Conservation (phyloP, 2,329 filamentous ascomycete genomes). For the Penicillium sp. region DNA sequence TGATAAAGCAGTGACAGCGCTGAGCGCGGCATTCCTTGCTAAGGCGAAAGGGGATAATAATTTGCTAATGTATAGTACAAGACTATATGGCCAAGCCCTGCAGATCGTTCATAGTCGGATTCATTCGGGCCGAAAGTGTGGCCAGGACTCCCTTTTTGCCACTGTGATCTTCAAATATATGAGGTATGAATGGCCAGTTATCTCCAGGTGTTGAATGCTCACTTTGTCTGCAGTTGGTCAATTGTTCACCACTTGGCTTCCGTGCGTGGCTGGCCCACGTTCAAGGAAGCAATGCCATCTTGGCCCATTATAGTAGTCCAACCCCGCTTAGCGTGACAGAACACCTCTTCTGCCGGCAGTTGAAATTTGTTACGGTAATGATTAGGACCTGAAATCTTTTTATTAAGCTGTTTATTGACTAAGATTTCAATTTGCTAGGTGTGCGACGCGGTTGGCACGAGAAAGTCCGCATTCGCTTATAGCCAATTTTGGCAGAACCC, state of each 20-base stretch:
- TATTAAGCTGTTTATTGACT: neutral
- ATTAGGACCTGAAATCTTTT: neutral
- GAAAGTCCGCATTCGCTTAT: neutral
- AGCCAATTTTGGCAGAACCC: neutral
- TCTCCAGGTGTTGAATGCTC: neutral
- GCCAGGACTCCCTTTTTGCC: conserved; percentile 30
- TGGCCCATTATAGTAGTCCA: neutral
- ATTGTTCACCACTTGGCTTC: conserved; percentile 24
- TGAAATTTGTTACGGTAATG: neutral
- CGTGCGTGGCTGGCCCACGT: neutral
- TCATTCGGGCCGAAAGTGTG: conserved; percentile 18
- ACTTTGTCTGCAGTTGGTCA: conserved; percentile 23
- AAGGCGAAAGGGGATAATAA: conserved; percentile 5
- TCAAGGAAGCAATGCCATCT: neutral
- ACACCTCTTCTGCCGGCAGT: neutral
- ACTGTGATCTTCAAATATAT: conserved; percentile 31
- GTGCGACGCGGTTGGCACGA: neutral
- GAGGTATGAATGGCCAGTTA: conserved; percentile 18
- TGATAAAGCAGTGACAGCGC: neutral
- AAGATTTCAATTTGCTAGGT: neutral
- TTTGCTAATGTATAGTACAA: conserved; percentile 28
- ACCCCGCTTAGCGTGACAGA: neutral
- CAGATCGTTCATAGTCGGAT: conserved; percentile 25
- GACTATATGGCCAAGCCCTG: conserved; percentile 29
- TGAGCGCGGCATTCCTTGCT: conserved; percentile 12